Evolutionary conservation across 2,329 filamentous ascomycete species (phyloP).

Genomic region (Taxawa tesnikishii): DNA sequence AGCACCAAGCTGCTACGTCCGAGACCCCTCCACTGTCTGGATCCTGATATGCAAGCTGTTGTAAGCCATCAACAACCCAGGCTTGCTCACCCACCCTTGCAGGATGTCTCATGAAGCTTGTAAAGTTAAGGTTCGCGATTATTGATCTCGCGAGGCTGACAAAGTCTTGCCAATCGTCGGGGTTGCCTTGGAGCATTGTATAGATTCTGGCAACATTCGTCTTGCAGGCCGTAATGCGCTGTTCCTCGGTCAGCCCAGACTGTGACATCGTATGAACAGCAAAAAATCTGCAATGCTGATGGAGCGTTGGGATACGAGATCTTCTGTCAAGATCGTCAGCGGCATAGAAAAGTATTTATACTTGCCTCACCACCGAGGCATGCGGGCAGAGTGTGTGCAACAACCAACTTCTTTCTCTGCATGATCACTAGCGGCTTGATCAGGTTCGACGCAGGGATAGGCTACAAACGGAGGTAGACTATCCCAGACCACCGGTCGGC

Average conservation of each 20-base stretch:
- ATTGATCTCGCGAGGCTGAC: constrained; percentile 23
- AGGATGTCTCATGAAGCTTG: constrained; percentile 24
- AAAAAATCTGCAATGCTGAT: no score
- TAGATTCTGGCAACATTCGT: constrained; percentile 20
- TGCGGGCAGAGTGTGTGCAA: no score
- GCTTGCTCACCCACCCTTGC: constrained; percentile 25
- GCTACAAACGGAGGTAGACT: no score
- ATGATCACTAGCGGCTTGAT: no score
- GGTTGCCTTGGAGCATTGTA: constrained; percentile 18
- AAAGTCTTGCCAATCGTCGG: constrained; percentile 15
- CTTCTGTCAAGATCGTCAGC: no score
- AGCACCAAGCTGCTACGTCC: constrained; percentile 38
- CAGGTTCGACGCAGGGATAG: no score
- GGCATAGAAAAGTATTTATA: no score
- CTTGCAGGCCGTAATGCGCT: constrained; percentile 16
- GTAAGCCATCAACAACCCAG: constrained; percentile 32
- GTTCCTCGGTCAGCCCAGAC: constrained; percentile 15
- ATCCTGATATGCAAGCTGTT: constrained; percentile 38
- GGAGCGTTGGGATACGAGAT: no score
- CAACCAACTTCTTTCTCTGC: no score
- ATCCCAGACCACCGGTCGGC: no score
- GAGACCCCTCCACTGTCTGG: constrained; percentile 31
- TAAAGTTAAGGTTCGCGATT: constrained; percentile 24
- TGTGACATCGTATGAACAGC: no score
- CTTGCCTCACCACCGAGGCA: no score